Conservation (phyloP, 345 rosid species). For the Ceriops zippeliana region DNA sequence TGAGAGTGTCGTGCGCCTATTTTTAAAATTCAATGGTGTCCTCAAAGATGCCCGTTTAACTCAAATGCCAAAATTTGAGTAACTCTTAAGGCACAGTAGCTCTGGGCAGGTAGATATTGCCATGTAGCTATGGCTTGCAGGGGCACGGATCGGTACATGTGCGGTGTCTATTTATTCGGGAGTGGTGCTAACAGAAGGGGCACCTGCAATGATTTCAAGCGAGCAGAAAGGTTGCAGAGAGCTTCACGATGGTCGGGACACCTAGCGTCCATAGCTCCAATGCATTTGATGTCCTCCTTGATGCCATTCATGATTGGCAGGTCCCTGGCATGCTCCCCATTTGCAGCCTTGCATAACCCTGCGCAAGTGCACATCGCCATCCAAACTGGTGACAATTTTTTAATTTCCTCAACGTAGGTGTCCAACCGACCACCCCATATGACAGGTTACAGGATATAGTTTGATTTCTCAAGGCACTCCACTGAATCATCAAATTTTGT, state of each 20-base stretch:
- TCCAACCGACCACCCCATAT: too few species aligned
- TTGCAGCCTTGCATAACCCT: constrained; percentile 65
- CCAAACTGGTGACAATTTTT: background rate
- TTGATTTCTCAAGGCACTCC: too few species aligned
- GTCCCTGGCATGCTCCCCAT: constrained; percentile 63
- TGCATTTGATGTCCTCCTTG: constrained; percentile 64
- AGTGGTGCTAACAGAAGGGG: background rate
- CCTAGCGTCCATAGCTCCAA: constrained; percentile 50
- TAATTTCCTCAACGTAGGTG: too few species aligned
- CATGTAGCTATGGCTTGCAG: background rate
- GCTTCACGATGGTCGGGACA: constrained; percentile 43
- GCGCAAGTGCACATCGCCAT: background rate
- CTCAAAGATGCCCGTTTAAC: too few species aligned
- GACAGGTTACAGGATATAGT: too few species aligned
- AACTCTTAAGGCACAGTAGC: too few species aligned
- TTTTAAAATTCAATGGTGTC: too few species aligned
- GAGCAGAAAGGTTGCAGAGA: constrained; percentile 42
- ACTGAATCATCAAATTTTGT: too few species aligned
- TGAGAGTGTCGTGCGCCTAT: too few species aligned
- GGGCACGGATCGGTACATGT: background rate
- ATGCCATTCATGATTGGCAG: constrained; percentile 72
- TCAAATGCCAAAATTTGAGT: too few species aligned
- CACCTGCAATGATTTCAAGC: constrained; percentile 59
- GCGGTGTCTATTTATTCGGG: background rate
- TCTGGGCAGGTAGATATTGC: too few species aligned